phyloP scores from a whole-genome alignment of 179 eudicot genomes.

The Spergularia azorica region DNA sequence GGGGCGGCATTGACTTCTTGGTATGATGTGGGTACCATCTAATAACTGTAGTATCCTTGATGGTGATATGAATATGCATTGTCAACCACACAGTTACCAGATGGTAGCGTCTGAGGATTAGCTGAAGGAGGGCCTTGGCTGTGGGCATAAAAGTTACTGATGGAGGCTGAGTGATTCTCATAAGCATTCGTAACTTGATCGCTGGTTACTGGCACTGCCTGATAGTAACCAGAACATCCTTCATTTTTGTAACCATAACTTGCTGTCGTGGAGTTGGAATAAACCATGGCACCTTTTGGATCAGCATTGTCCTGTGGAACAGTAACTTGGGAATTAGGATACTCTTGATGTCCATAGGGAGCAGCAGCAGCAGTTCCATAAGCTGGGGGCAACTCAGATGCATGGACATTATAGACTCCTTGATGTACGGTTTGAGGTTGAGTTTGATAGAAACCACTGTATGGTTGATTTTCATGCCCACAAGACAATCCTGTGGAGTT shows the following conservation, averaged over 20 bases:
- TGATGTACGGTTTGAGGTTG: slow-evolving; percentile 17
- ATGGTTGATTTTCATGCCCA: slow-evolving; percentile 26
- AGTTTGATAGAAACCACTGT: slow-evolving; percentile 13
- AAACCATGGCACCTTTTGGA: background rate
- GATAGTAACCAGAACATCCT: slow-evolving; percentile 18
- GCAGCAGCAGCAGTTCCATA: slow-evolving; percentile 17
- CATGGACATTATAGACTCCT: slow-evolving; percentile 4
- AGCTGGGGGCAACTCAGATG: slow-evolving; percentile 6
- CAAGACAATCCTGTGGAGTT: slow-evolving; percentile 12
- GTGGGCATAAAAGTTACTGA: background rate
- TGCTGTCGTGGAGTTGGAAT: background rate
- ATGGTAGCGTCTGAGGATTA: background rate
- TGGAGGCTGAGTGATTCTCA: background rate
- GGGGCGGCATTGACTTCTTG: background rate
- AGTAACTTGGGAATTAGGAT: slow-evolving; percentile 18
- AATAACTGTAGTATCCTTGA: slow-evolving; percentile 17
- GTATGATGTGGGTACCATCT: background rate
- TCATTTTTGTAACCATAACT: slow-evolving; percentile 8
- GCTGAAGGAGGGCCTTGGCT: slow-evolving; percentile 2
- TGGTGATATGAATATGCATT: background rate
- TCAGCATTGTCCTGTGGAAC: slow-evolving; percentile 13
- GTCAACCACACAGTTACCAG: background rate
- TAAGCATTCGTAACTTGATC: background rate
- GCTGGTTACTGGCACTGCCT: background rate
- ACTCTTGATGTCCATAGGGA: slow-evolving; percentile 6